phyloP scores from a whole-genome alignment of 331 rosid genomes.

The Malus hybrid region DNA sequence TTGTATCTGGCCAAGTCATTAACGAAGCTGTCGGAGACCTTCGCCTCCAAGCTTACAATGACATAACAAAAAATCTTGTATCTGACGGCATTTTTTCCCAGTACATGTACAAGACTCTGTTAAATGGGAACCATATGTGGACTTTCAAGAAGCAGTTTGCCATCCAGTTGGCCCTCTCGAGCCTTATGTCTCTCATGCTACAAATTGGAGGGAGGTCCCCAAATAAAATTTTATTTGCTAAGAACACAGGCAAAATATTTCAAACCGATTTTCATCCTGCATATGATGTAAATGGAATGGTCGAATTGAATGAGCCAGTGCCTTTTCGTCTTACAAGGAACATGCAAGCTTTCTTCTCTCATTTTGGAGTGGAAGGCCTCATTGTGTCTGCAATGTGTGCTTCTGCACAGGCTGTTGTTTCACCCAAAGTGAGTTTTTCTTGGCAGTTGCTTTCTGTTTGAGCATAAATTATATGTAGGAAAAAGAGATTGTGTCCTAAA shows the following conservation, averaged over 20 bases:
- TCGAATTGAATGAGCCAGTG: conserved; percentile 90
- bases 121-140: conserved; percentile 91
- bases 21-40: conserved; percentile 91
- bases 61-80: conserved; percentile 63
- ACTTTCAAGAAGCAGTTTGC: conserved; percentile 96
- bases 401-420: conserved; percentile 91
- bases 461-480: too few relatives aligned
- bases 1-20: conserved; percentile 82
- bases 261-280: conserved; percentile 99
- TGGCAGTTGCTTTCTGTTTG: not conserved
- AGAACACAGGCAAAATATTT: conserved; percentile 93
- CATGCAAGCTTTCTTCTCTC: conserved; percentile 91
- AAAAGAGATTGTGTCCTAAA: not conserved
- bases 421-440: conserved; percentile 56
- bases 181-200: conserved; percentile 92
- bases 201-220: conserved; percentile 99
- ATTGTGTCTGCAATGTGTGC: conserved; percentile 99
- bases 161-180: conserved; percentile 82
- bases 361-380: conserved; percentile 96
- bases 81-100: conserved; percentile 89
- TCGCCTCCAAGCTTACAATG: conserved; percentile 79
- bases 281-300: conserved; percentile 85
- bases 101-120: conserved; percentile 92
- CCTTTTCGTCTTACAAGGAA: conserved; percentile 98
- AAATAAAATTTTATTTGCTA: conserved; percentile 89